Conservation (phyloP, 1,284 basidiomycete genomes). For the Trametes sp. region DNA sequence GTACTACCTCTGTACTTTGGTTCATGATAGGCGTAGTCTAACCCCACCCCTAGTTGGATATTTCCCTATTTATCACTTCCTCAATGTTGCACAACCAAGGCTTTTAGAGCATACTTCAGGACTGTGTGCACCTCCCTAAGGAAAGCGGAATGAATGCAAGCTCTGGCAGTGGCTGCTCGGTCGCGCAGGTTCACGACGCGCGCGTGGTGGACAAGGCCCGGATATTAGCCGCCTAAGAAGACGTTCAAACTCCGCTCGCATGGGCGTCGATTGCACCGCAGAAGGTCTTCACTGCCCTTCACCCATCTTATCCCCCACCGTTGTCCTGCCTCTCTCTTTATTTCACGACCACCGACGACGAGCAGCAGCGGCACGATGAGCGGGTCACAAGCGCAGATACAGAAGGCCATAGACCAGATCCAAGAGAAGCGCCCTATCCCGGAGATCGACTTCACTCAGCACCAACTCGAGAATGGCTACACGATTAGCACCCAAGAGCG, state of each 20-base stretch:
- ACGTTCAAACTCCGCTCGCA: slow-evolving; percentile 33
- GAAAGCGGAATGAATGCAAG: no score
- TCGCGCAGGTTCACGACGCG: not conserved
- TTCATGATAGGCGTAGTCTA: slow-evolving; percentile 43
- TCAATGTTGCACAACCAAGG: not conserved
- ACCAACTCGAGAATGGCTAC: slow-evolving; percentile 88
- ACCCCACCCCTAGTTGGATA: not conserved
- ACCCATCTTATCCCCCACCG: slow-evolving; percentile 30
- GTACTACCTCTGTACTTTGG: slow-evolving; percentile 84
- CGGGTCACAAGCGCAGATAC: slow-evolving; percentile 60
- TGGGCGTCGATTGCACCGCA: slow-evolving; percentile 30
- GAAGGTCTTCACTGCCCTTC: slow-evolving; percentile 30
- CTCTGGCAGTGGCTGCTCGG: slow-evolving; percentile 5
- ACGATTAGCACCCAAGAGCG: slow-evolving; percentile 87
- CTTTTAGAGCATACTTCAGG: no score
- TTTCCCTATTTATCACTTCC: slow-evolving; percentile 1
- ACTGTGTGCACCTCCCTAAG: no score
- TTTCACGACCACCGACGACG: slow-evolving; percentile 25
- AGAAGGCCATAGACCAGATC: slow-evolving; percentile 80
- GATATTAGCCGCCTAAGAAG: slow-evolving; percentile 25
- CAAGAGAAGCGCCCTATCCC: slow-evolving; percentile 68
- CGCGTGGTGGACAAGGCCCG: slow-evolving; percentile 6
- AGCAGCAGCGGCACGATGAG: slow-evolving; percentile 37
- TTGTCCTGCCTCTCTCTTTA: slow-evolving; percentile 20
- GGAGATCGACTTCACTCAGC: slow-evolving; percentile 88